A percentile compares a stretch with the other conserved stretches of the same genome.
Evolutionary conservation across 75 land plant genomes (phyloP).

Genomic region (Isoetes taiwanensis): DNA sequence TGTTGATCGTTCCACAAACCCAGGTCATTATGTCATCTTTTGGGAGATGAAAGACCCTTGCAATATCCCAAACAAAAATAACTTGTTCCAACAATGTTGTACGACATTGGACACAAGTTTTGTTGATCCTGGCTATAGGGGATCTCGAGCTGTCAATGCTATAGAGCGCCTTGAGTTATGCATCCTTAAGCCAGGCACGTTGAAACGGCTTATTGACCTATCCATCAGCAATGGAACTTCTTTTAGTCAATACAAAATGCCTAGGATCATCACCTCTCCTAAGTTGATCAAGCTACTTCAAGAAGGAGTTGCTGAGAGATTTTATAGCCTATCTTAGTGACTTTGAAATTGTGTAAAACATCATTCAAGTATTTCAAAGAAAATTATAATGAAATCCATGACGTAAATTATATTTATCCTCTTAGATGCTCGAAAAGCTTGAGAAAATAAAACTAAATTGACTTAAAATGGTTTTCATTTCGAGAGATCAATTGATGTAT

Average conservation of each 20-base stretch:
- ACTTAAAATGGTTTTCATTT: too few species aligned
- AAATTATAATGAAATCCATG: too few species aligned
- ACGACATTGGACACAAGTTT: conserved; percentile 32
- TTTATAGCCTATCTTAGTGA: too few species aligned
- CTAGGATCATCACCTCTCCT: conserved; percentile 29
- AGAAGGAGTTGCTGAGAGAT: too few species aligned
- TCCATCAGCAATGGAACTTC: conserved; percentile 28
- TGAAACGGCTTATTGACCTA: conserved; percentile 19
- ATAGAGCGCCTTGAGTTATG: conserved; percentile 33
- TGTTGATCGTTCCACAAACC: conserved; percentile 31
- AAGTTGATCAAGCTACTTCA: too few species aligned
- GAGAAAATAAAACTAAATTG: too few species aligned
- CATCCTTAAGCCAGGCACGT: conserved; percentile 26
- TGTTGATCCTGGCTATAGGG: conserved; percentile 9
- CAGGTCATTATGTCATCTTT: conserved; percentile 57
- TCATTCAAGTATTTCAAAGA: too few species aligned
- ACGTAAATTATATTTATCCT: too few species aligned
- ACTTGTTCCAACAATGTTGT: conserved; percentile 25
- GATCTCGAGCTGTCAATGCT: conserved; percentile 7
- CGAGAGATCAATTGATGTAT: too few species aligned
- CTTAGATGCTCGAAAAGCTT: too few species aligned
- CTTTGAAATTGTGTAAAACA: too few species aligned
- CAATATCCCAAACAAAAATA: too few species aligned
- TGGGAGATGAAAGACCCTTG: conserved; percentile 65
- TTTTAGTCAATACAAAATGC: conserved; percentile 59